These are phyloP conservation scores for Colletotrichum sp. DNA, from an alignment of 2,329 filamentous ascomycete genomes.

Conservation along the genomic window DNA sequence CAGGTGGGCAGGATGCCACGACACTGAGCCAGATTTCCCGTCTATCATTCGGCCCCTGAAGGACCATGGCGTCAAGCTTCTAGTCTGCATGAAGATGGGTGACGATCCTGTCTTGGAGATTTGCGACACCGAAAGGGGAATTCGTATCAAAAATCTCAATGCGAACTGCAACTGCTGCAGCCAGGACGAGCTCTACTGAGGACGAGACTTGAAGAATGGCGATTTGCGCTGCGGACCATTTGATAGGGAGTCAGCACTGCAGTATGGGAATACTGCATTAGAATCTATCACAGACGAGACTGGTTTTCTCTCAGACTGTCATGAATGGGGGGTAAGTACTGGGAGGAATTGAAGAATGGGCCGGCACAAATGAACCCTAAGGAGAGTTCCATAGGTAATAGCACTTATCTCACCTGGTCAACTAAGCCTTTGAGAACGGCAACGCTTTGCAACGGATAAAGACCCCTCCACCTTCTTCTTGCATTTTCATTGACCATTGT, in stretches of 20 bases:
- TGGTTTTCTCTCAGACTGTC: not conserved
- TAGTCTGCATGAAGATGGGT: accelerated
- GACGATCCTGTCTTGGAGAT: not conserved
- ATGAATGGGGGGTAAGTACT: not conserved
- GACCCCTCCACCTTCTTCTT: not conserved
- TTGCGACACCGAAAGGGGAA: not conserved
- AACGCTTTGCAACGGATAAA: not conserved
- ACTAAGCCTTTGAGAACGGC: not conserved
- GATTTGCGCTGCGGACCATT: not conserved
- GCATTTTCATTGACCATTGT: not conserved
- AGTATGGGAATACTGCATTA: not conserved
- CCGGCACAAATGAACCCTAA: too few relatives aligned
- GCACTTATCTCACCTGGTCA: not conserved
- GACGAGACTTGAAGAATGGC: not conserved
- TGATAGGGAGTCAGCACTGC: accelerated
- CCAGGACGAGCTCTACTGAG: too few relatives aligned
- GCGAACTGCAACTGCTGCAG: not conserved
- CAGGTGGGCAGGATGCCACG: not conserved
- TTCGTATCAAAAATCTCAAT: not conserved
- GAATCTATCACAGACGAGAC: not conserved
- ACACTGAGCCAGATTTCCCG: not conserved
- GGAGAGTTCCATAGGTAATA: not conserved
- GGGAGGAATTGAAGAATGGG: not conserved
- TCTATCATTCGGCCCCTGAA: not conserved
- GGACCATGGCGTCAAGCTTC: not conserved